Evolutionary conservation across 148 eudicot species (phyloP).

Genomic region (Camellia japonica): DNA sequence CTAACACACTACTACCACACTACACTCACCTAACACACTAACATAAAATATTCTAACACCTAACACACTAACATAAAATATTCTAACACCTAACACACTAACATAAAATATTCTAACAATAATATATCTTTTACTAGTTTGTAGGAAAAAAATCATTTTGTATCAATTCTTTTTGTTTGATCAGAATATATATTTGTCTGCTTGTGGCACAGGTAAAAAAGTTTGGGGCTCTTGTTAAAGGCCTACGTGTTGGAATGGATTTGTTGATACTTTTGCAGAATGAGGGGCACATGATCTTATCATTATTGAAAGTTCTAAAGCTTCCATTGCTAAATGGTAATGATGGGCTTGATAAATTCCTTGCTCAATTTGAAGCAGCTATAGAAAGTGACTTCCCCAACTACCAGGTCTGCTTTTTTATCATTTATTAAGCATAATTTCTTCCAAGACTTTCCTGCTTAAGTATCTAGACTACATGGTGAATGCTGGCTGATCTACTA

Average conservation of each 20-base stretch:
- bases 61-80: too few species aligned
- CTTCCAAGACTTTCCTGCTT: background rate
- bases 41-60: too few species aligned
- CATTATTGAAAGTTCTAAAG: constrained; percentile 51
- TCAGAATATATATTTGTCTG: background rate
- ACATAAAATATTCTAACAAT: too few species aligned
- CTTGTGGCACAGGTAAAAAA: constrained; percentile 60
- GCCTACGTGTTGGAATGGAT: constrained; percentile 69
- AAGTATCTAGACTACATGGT: background rate
- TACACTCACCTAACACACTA: too few species aligned
- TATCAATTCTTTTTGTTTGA: background rate
- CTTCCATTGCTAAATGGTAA: constrained; percentile 64
- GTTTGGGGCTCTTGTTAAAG: constrained; percentile 84
- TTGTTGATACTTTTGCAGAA: constrained; percentile 53
- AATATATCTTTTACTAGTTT: background rate
- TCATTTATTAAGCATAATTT: background rate
- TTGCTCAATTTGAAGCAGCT: constrained; percentile 87
- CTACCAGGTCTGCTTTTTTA: constrained; percentile 62
- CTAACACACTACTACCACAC: too few species aligned
- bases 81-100: too few species aligned
- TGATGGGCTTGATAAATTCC: constrained; percentile 71
- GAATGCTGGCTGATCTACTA: constrained; percentile 9
- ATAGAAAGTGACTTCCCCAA: constrained; percentile 89
- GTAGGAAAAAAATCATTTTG: background rate
- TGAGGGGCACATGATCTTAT: constrained; percentile 40